Evolutionary conservation across 2,329 filamentous ascomycete species (phyloP).

Genomic region (Rhinocladiella similis): DNA sequence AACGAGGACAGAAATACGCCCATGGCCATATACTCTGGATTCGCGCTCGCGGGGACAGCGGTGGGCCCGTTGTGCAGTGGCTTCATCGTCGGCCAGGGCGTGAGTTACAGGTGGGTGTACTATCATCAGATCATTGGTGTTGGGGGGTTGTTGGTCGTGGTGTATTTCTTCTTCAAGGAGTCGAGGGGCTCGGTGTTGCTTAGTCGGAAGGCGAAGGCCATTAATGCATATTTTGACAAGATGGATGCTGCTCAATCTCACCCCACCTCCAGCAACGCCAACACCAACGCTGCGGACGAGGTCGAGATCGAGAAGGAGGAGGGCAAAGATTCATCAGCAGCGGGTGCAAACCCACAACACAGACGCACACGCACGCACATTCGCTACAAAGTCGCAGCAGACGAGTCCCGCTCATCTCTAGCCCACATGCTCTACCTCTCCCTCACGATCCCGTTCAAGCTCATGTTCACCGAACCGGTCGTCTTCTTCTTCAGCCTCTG

Average conservation of each 20-base stretch:
- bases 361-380: not conserved
- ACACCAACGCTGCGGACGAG: slow-evolving; percentile 50
- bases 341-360: too few relatives aligned
- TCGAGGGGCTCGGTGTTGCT: slow-evolving; percentile 80
- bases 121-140: slow-evolving; percentile 78
- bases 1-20: slow-evolving; percentile 78
- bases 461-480: slow-evolving; percentile 65
- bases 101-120: slow-evolving; percentile 83
- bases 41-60: slow-evolving; percentile 76
- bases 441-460: slow-evolving; percentile 35
- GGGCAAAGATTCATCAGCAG: not conserved
- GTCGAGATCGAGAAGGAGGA: slow-evolving; percentile 47
- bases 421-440: slow-evolving; percentile 27
- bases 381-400: slow-evolving; percentile 26
- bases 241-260: slow-evolving; percentile 36
- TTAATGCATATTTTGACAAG: slow-evolving; percentile 79
- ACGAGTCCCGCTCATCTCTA: slow-evolving; percentile 25
- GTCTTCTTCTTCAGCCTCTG: slow-evolving; percentile 77
- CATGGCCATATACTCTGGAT: slow-evolving; percentile 85
- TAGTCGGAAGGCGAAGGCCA: slow-evolving; percentile 66
- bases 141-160: slow-evolving; percentile 61
- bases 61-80: slow-evolving; percentile 72
- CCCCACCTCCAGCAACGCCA: not conserved
- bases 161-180: slow-evolving; percentile 74
- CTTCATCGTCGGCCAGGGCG: slow-evolving; percentile 62